Conservation (phyloP, 139 green algal species). For the Tetradesmus lagerheimii region DNA sequence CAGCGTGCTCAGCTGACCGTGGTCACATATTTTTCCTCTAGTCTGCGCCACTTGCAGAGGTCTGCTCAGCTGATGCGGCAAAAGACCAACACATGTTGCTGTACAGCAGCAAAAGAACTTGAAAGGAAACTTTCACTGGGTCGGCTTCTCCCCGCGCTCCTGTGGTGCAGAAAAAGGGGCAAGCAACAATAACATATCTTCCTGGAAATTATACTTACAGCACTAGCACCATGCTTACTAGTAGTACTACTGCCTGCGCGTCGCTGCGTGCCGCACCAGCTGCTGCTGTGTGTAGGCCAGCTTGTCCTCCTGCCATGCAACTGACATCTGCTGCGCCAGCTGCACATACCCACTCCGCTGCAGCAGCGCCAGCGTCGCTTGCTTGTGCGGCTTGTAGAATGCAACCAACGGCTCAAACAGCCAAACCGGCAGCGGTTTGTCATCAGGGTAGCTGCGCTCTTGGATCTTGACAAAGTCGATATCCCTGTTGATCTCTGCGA, state of each 20-base stretch:
- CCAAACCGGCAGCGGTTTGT: not conserved
- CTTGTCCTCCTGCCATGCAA: not conserved
- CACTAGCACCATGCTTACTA: no score
- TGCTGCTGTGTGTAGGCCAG: not conserved
- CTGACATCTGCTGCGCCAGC: not conserved
- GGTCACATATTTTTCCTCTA: no score
- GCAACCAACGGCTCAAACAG: not conserved
- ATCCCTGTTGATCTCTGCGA: not conserved
- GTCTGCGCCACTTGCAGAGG: no score
- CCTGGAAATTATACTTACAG: no score
- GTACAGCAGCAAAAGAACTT: no score
- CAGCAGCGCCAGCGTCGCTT: not conserved
- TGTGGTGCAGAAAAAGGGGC: no score
- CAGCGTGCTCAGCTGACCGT: no score
- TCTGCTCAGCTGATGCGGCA: no score
- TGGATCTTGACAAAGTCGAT: not conserved
- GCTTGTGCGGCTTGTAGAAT: not conserved
- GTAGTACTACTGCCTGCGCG: not conserved
- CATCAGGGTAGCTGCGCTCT: not conserved
- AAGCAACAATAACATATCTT: no score
- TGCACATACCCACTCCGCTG: not conserved
- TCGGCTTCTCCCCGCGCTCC: no score
- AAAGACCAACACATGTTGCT: no score
- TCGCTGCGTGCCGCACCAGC: not conserved
- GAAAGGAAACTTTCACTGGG: no score